Evolutionary conservation across 257 asterid genomes (phyloP), one percentile per base, ranked within the genome.

Genomic region (Craterostigma plantagineum): DNA sequence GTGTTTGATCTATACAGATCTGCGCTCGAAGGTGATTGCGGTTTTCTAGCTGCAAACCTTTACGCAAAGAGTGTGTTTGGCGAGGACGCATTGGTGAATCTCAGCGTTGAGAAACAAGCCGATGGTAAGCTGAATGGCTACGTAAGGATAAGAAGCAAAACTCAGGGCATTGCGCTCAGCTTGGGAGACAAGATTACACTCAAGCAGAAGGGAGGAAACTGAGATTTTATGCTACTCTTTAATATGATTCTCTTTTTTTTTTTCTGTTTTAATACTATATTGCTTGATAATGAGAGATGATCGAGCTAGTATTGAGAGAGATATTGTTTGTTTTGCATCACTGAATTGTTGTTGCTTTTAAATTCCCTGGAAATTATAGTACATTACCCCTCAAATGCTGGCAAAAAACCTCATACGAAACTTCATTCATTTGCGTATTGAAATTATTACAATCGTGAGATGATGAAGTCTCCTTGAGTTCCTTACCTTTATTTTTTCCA

Each of bases 111-210:
- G 74, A 90, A 90, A 49, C 98, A 76, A 63, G 53, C 71, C 30
- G 94, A 90, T 71, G 85, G 80, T 37, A 90, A 77, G 62, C 76
- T 90, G 53, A 79, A 76, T 30, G 99, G 99, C 41, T 90, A 90
- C 64, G 83, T 83, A 23, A 75, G 99, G 72, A 90, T 90, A 65
- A 70, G 99, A 66, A 90, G 99, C 92, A 90, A 90, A 66, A 90
- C 99, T 38, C 99, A 90, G 61, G 99, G 99, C 43, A 90, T 90
- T 9, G 99, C 99, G 11, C 99, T 90, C 56, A 90, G 99, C 75
- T 71, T 90, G 69, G 99, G 95, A 4, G 99, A 90, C 80, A 90
- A 90, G 62, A 90, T 90, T 43, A 90, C 95, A 27, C 86, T 90
- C 49, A 90, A 90, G 81, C 99, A 90, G 63, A 90, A 90, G 70